Base-by-base conservation (phyloP, 495 filamentous ascomycete species). In the Talaromyces borbonicus region DNA sequence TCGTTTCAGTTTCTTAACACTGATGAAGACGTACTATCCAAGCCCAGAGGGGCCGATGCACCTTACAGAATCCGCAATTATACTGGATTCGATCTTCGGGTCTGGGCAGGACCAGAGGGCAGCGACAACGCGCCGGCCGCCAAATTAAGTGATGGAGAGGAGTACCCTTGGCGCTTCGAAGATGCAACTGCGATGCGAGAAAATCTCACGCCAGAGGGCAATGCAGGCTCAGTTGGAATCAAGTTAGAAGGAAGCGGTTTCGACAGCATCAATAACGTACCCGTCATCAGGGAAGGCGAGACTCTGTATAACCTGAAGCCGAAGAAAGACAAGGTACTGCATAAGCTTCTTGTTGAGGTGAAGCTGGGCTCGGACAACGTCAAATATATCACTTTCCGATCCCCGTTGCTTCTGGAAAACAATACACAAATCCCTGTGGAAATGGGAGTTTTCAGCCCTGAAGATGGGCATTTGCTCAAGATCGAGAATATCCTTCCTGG, bases 401-500 rank as follows among this genome's bases (percentile, higher is more conserved):
- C 92, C 11, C 92, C 92, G 5, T 71, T 98, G n/a, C 66, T 95
- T 11, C 78, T 98, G n/a, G 92, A 96, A 62, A 98, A 98, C 66
- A 84, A 89, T 56, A 97, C 92, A 2, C 88, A 97, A 61, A 95
- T 98, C 47, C 90, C 93, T 0, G 79, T 97, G 2, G 93, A 98
- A 64, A 53, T 98, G 19, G 92, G 93, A n/a, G 79, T 98, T 5
- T 93, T 85, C 58, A 92, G 87, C 59, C 79, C 84, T 5, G 78
- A 86, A 50, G 85, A 94, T 38, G 90, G 90, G 5, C 81, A 95
- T 59, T 74, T 98, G 36, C 72, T 96, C 48, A 98, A 96, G 67
- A 95, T 98, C 50, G 93, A 98, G 65, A 97, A 96, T 69, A 87
- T 98, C 46, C 74, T 89, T 8, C 92, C 92, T 6, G 93, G 92